A percentile compares a stretch with the other conserved stretches of the same genome.
These are phyloP conservation scores for Boeremia lycopersici DNA, from an alignment of 2,329 filamentous ascomycete species.

Conservation along the genomic window DNA sequence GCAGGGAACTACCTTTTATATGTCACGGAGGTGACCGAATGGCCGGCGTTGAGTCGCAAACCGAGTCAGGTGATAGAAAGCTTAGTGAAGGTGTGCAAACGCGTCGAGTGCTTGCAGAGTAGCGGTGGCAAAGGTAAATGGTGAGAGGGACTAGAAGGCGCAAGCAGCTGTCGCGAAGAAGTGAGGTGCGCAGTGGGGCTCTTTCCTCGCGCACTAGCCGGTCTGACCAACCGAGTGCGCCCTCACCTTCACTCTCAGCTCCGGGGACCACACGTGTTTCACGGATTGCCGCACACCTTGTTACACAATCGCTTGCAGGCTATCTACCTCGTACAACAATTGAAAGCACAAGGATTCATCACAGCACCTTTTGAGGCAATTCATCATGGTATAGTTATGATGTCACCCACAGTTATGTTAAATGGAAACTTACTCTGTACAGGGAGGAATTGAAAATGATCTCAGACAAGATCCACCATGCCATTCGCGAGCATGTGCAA, in stretches of 20 bases:
- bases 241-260: constrained; percentile 14
- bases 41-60: constrained; percentile 16
- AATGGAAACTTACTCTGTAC: constrained; percentile 1
- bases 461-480: constrained; percentile 78
- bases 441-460: constrained; percentile 68
- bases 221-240: constrained; percentile 17
- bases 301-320: not conserved
- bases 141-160: constrained; percentile 26
- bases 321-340: no score
- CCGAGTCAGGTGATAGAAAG: constrained; percentile 20
- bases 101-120: constrained; percentile 23
- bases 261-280: not conserved
- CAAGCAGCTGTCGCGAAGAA: constrained; percentile 32
- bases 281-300: not conserved
- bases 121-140: constrained; percentile 33
- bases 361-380: not conserved
- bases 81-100: constrained; percentile 16
- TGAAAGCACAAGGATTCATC: no score
- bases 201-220: constrained; percentile 27
- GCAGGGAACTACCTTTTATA: constrained; percentile 29
- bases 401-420: constrained; percentile 24
- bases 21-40: constrained; percentile 27
- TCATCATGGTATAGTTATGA: constrained; percentile 38
- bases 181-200: constrained; percentile 34
- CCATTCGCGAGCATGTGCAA: constrained; percentile 86